Percentiles rank a stretch among this genome's conserved stretches.
These are phyloP conservation scores for Calonectria ilicicola DNA, from an alignment of 2,329 filamentous ascomycete genomes.

Conservation along the genomic window DNA sequence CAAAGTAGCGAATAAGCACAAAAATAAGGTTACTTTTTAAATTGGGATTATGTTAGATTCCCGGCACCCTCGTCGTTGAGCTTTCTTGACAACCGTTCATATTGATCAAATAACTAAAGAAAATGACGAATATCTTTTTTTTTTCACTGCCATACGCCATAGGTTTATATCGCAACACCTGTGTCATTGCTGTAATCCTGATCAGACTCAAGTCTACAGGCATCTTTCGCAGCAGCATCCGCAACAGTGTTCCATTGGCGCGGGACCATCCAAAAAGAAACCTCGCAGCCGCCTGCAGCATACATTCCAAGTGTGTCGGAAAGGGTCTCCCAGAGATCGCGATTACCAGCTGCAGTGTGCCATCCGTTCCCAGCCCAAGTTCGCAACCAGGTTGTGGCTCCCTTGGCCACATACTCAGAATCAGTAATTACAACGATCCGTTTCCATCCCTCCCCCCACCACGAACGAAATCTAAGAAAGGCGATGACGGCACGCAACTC, in stretches of 20 bases:
- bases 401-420: neutral
- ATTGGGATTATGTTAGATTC: too few species aligned
- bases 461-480: neutral
- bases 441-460: neutral
- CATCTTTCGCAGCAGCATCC: neutral
- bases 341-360: neutral
- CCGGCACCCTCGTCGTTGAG: too few species aligned
- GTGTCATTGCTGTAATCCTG: neutral
- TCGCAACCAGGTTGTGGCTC: neutral
- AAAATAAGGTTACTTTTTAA: too few species aligned
- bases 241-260: neutral
- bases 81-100: too few species aligned
- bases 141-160: too few species aligned
- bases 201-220: neutral
- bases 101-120: too few species aligned
- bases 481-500: neutral
- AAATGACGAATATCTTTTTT: too few species aligned
- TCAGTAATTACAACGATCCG: neutral
- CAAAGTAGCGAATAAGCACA: too few species aligned
- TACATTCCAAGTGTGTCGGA: neutral
- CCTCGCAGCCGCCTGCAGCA: neutral
- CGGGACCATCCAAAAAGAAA: neutral
- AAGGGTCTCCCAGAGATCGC: neutral
- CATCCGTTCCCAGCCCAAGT: neutral
- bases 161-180: too few species aligned